Evolutionary conservation across 2,329 filamentous ascomycete species (phyloP), one percentile per base, ranked within the genome.

Genomic region (Cladorrhinum sp.): DNA sequence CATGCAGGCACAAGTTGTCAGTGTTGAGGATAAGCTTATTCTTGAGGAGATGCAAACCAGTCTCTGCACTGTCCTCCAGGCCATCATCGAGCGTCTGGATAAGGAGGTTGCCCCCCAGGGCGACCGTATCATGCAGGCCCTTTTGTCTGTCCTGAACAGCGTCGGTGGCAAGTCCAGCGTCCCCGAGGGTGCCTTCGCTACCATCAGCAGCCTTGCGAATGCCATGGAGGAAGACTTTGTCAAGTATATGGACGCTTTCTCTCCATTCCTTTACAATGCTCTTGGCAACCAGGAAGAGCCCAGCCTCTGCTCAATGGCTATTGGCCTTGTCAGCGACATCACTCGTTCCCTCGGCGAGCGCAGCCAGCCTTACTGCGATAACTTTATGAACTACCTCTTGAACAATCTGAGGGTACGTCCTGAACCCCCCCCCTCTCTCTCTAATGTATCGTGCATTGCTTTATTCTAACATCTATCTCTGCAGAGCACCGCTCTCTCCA

Each of bases 31-130:
- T 77, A 94, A 89, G 76, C 92, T 98, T 67, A 96, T 91, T 4
- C 83, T 99, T 3, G 93, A 98, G 74, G 95, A 99, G 77, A 96
- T 99, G 85, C 95, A 98, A 79, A 97, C 93, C 56, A 97, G 93
- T 75, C 82, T 99, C 71, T 89, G 88, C 74, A 96, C 91, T 58
- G 95, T 98, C 46, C 82, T 98, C 55, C 87, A 97, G 77, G 88
- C 92, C 54, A 96, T 98, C 72, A 88, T 98, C 64, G 88, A 92
- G 75, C 89, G 95, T 61, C 82, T 99, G 24, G 95, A 98, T 76
- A 88, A 88, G 73, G 94, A 98, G 73, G 91, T 99, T 68, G 85
- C 87, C 64, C 92, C 94, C 16, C 91, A 94, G 73, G 90, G 92
- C 59, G 92, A 99, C 74, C 88, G 89, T 66, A 96, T 98, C 75